Evolutionary conservation across 805 yeast species (phyloP).

Genomic region (Torulaspora delbrueckii): DNA sequence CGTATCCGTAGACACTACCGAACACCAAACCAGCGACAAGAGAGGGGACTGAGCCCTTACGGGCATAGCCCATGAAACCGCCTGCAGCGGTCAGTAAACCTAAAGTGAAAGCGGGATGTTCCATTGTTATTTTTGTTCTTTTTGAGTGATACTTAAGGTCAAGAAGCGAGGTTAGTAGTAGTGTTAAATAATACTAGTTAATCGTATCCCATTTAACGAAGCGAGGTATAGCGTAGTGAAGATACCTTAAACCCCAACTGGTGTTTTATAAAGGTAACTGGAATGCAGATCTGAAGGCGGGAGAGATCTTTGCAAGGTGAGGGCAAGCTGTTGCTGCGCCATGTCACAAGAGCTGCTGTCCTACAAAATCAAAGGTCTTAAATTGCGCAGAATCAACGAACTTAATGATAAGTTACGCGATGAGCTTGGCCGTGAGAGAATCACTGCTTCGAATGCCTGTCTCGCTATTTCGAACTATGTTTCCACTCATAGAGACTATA

Average conservation of each 20-base stretch:
- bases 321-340: neutral
- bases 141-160: too few relatives aligned
- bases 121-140: constrained; percentile 37
- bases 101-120: constrained; percentile 72
- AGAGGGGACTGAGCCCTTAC: constrained; percentile 74
- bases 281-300: neutral
- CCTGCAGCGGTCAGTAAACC: constrained; percentile 66
- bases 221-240: neutral
- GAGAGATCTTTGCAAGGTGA: neutral
- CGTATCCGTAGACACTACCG: constrained; percentile 55
- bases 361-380: constrained; percentile 48
- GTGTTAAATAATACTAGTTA: neutral
- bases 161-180: neutral
- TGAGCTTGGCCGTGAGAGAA: constrained; percentile 50
- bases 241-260: neutral
- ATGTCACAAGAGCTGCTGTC: constrained; percentile 7
- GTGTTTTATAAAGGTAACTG: neutral
- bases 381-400: constrained; percentile 56
- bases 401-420: constrained; percentile 50
- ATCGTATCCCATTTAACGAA: neutral
- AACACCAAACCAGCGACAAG: constrained; percentile 68
- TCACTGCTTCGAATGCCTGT: constrained; percentile 61
- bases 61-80: constrained; percentile 63
- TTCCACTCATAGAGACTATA: constrained; percentile 35
- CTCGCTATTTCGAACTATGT: constrained; percentile 40